These are phyloP conservation scores for Clitopilus hobsonii DNA, from an alignment of 768 basidiomycete genomes.

Conservation along the genomic window DNA sequence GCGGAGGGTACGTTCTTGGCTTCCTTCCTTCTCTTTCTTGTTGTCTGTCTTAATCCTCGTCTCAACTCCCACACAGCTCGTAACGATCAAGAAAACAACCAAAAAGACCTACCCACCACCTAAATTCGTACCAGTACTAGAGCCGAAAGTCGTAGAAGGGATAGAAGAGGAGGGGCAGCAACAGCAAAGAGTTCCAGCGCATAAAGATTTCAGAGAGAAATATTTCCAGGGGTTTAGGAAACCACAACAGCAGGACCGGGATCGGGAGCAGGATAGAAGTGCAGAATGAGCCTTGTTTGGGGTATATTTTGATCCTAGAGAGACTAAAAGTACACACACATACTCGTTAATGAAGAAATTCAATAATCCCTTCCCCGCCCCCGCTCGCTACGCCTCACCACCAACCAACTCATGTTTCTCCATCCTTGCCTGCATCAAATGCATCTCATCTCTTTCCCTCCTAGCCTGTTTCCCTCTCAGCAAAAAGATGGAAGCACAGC, in stretches of 20 bases:
- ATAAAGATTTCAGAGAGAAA: constrained; percentile 84
- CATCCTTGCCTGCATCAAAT: constrained; percentile 12
- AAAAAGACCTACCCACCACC: constrained; percentile 43
- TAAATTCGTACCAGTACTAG: constrained; percentile 30
- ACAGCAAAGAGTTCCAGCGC: constrained; percentile 69
- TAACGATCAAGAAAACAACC: constrained; percentile 80
- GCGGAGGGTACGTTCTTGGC: constrained; percentile 57
- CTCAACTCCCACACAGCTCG: constrained; percentile 48
- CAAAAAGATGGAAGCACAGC: constrained; percentile 40
- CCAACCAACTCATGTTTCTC: neutral
- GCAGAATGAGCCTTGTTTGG: too few species aligned
- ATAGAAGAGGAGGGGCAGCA: constrained; percentile 12
- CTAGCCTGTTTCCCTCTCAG: constrained; percentile 59
- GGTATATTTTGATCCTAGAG: too few species aligned
- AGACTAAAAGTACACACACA: neutral
- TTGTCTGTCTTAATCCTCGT: neutral
- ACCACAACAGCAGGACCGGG: constrained; percentile 3
- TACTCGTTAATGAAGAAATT: neutral
- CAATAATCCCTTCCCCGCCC: neutral
- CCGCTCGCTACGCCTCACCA: neutral
- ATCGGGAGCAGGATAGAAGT: neutral
- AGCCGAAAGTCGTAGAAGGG: constrained; percentile 10
- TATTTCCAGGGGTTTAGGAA: constrained; percentile 82
- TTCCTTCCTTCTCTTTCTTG: too few species aligned
- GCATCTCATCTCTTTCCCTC: constrained; percentile 58